phyloP scores from a whole-genome alignment of 768 basidiomycete species.

The Termitomyces sp. region DNA sequence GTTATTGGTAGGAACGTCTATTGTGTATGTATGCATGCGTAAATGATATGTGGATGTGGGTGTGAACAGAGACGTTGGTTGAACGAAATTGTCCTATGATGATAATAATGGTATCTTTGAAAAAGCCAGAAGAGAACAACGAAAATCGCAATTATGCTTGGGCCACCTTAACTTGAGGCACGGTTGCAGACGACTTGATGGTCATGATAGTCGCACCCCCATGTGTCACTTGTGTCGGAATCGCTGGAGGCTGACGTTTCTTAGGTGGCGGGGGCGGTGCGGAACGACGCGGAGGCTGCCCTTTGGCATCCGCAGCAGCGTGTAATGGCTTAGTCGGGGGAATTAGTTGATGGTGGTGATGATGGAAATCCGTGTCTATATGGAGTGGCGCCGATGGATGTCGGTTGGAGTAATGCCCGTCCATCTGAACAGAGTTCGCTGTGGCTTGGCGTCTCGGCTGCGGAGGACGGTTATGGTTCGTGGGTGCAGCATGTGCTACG shows the following conservation, averaged over 20 bases:
- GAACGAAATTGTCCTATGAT: neutral
- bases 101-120: neutral
- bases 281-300: conserved; percentile 34
- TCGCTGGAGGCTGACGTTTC: conserved; percentile 67
- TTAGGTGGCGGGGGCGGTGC: conserved; percentile 67
- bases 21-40: neutral
- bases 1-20: neutral
- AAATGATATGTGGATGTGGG: neutral
- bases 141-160: neutral
- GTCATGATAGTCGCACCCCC: conserved; percentile 56
- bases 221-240: conserved; percentile 47
- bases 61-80: neutral
- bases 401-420: conserved; percentile 14
- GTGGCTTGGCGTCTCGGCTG: conserved; percentile 21
- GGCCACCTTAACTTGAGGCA: conserved; percentile 2
- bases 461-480: conserved; percentile 4
- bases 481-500: conserved; percentile 11
- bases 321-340: conserved; percentile 4
- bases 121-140: neutral
- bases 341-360: conserved; percentile 13
- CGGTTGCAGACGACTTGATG: conserved; percentile 39
- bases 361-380: conserved; percentile 10
- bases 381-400: conserved; percentile 6
- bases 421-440: conserved; percentile 18
- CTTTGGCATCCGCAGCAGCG: neutral